Conservation (phyloP, 768 basidiomycete species). For the Tricholoma hemisulphureum region DNA sequence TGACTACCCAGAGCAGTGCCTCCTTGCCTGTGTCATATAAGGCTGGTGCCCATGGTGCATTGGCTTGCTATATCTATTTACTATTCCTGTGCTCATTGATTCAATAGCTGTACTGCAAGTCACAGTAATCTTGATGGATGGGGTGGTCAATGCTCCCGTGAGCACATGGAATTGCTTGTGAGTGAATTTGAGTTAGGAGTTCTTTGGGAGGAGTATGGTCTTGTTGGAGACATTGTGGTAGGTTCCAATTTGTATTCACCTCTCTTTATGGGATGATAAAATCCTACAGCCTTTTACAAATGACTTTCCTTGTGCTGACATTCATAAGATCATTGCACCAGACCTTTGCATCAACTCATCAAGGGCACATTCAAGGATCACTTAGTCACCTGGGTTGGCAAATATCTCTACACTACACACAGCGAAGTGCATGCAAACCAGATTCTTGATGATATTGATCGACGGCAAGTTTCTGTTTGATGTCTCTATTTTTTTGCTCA, state of each 20-base stretch:
- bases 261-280: not conserved
- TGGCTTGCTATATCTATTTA: not conserved
- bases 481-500: too few relatives aligned
- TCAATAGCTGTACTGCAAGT: slow-evolving; percentile 7
- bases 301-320: too few relatives aligned
- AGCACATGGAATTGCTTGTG: too few relatives aligned
- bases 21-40: slow-evolving; percentile 30
- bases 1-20: too few relatives aligned
- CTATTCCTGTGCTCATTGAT: not conserved
- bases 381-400: too few relatives aligned
- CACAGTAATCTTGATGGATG: slow-evolving; percentile 2
- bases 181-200: not conserved
- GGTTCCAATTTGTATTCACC: too few relatives aligned
- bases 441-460: too few relatives aligned
- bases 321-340: too few relatives aligned
- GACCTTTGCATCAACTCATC: too few relatives aligned
- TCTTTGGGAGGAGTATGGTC: slow-evolving; percentile 23
- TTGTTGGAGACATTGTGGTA: slow-evolving; percentile 31
- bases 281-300: not conserved
- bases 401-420: slow-evolving; percentile 19
- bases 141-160: too few relatives aligned
- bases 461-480: too few relatives aligned
- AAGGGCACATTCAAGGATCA: too few relatives aligned
- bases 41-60: slow-evolving; percentile 11
- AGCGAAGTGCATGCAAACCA: slow-evolving; percentile 7